Evolutionary conservation across 805 yeast species (phyloP), one percentile per base, ranked within the genome.

Genomic region (Saccharomycopsis javanensis): DNA sequence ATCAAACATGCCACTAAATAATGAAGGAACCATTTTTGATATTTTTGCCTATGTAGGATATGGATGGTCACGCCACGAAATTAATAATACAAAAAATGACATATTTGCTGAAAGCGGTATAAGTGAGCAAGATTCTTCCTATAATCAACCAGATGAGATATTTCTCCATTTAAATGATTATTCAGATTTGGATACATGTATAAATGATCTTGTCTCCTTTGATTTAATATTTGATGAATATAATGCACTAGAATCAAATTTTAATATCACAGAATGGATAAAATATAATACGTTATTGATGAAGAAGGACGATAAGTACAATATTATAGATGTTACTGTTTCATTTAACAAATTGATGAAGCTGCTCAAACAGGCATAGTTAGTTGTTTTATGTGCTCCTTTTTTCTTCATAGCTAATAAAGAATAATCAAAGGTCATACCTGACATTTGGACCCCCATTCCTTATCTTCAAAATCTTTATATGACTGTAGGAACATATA

Each of bases 401-500:
- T 6, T 6, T 11, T 5, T 42, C 23, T 5, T 20, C 8, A 42
- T 37, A 42, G 2, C 15, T 8, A 20, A n/a, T 20, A 8, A 38
- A n/a, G n/a, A n/a, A n/a, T n/a, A n/a, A n/a, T n/a, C n/a, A 7
- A 20, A 4, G 3, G 20, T 42, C 6, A 42, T 42, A 20, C 13
- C 11, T 2, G 4, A 42, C 48, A 42, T 7, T 18, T 20, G 11
- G 48, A 20, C 18, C 48, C 48, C 48, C 48, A 42, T 11, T 20
- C 23, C 11, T 42, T 28, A 42, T 42, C 48, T 13, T 42, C 15
- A 20, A 42, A 42, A 42, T 20, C 2, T 42, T 20, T 23, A 10
- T 20, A 42, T 11, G n/a, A 7, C 15, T 42, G 48, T 20, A 62
- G 62, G 23, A 63, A 58, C 63, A 81, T 84, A 5, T 73, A 66